These are phyloP conservation scores for Astragalus membranaceus DNA, from an alignment of 306 rosid species.

Conservation along the genomic window DNA sequence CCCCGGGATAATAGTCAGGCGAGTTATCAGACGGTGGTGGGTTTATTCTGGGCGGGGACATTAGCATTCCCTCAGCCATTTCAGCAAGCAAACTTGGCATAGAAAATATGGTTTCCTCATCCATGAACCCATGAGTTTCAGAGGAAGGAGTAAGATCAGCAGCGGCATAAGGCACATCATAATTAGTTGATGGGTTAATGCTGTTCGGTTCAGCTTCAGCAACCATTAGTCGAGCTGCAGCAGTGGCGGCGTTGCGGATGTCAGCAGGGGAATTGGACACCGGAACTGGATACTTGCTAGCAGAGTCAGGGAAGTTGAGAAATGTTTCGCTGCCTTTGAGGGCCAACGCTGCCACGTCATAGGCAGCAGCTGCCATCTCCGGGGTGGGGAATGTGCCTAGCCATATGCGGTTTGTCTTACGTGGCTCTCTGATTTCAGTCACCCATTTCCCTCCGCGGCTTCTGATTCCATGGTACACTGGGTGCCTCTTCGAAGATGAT, in stretches of 20 bases:
- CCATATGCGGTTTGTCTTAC: slow-evolving; percentile 80
- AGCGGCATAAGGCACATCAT: not conserved
- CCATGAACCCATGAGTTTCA: slow-evolving; percentile 37
- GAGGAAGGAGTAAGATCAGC: not conserved
- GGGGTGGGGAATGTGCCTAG: slow-evolving; percentile 65
- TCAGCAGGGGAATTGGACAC: slow-evolving; percentile 46
- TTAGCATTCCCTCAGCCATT: slow-evolving; percentile 92
- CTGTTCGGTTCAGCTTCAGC: not conserved
- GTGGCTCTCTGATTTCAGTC: slow-evolving; percentile 89
- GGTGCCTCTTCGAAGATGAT: slow-evolving; percentile 61
- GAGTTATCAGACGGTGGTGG: slow-evolving; percentile 37
- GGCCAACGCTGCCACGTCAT: slow-evolving; percentile 74
- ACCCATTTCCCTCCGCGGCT: slow-evolving; percentile 83
- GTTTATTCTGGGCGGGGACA: slow-evolving; percentile 78
- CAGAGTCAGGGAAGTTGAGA: slow-evolving; percentile 53
- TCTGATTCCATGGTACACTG: slow-evolving; percentile 61
- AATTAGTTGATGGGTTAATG: not conserved
- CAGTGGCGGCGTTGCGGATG: slow-evolving; percentile 62
- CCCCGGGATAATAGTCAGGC: slow-evolving; percentile 29
- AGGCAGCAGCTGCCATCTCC: slow-evolving; percentile 94
- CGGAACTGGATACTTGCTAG: slow-evolving; percentile 46
- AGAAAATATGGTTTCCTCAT: slow-evolving; percentile 73
- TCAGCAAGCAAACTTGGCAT: slow-evolving; percentile 79
- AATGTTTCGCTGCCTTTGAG: slow-evolving; percentile 54
- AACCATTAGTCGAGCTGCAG: slow-evolving; percentile 35